Conservation (phyloP, 805 yeast genomes). For the Nakazawaea wickerhamii region DNA sequence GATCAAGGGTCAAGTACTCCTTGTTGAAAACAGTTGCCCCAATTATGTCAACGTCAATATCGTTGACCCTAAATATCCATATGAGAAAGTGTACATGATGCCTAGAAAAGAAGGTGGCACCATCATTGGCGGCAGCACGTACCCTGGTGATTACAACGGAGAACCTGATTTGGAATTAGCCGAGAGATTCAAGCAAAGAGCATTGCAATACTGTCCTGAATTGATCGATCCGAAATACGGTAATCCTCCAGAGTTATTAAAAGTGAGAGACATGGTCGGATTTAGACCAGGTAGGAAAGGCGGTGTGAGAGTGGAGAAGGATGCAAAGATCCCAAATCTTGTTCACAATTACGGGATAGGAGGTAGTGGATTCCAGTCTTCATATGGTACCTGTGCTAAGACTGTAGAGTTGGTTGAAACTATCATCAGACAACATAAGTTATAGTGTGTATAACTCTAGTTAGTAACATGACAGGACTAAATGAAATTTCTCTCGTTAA, state of each 20-base stretch:
- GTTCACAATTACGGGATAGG: constrained; percentile 70
- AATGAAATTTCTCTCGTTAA: background rate
- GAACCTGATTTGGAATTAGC: constrained; percentile 38
- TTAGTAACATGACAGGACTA: background rate
- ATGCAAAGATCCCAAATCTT: constrained; percentile 26
- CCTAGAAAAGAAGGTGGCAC: constrained; percentile 75
- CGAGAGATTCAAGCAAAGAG: constrained; percentile 41
- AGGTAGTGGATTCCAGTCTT: constrained; percentile 74
- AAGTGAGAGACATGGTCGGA: constrained; percentile 52
- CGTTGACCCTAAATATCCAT: constrained; percentile 23
- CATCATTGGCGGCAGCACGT: constrained; percentile 52
- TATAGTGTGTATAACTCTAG: constrained; percentile 7
- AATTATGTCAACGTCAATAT: constrained; percentile 29
- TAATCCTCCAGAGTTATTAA: constrained; percentile 34
- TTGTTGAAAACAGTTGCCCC: constrained; percentile 40
- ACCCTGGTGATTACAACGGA: constrained; percentile 18
- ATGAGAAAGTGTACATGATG: constrained; percentile 52
- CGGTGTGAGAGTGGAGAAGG: constrained; percentile 50
- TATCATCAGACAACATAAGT: constrained; percentile 20
- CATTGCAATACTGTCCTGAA: constrained; percentile 35
- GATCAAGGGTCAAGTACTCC: constrained; percentile 55
- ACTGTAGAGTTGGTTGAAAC: constrained; percentile 33
- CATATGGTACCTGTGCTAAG: constrained; percentile 54
- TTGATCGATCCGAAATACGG: constrained; percentile 26
- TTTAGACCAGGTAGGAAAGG: constrained; percentile 61